phyloP scores from a whole-genome alignment of 345 rosid genomes.

The Pelargonium nanum region DNA sequence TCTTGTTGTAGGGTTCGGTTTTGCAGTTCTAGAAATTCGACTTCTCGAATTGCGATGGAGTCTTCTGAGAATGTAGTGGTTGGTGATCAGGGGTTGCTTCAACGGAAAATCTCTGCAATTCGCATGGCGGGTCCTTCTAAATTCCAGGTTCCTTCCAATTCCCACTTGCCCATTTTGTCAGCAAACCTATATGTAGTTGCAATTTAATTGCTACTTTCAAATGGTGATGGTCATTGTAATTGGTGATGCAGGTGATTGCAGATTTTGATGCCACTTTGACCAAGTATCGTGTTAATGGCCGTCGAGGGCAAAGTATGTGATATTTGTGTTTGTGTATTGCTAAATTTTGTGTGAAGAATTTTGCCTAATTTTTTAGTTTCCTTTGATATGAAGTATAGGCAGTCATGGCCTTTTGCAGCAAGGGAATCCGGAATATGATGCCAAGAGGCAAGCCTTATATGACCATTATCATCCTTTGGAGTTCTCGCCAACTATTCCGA shows the following conservation, averaged over 20 bases:
- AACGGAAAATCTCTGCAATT: conserved; percentile 40
- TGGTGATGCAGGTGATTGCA: conserved; percentile 41
- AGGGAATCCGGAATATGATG: conserved; percentile 59
- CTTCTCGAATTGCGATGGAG: conserved; percentile 20
- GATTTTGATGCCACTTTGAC: conserved; percentile 88
- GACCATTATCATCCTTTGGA: conserved; percentile 75
- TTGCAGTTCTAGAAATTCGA: not conserved
- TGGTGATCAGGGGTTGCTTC: conserved; percentile 31
- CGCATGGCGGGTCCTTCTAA: conserved; percentile 57
- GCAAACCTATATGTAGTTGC: not conserved
- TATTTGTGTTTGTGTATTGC: not conserved
- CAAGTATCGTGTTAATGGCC: conserved; percentile 45
- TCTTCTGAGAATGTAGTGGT: conserved; percentile 23
- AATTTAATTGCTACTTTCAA: not conserved
- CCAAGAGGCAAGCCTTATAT: conserved; percentile 56
- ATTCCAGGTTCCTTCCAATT: conserved; percentile 47
- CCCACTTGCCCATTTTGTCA: not conserved
- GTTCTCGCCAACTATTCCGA: conserved; percentile 51
- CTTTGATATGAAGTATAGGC: conserved; percentile 20
- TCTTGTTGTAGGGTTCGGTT: not conserved
- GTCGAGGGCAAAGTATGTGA: conserved; percentile 56
- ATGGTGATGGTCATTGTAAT: not conserved
- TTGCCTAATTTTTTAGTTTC: not conserved
- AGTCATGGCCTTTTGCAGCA: conserved; percentile 83
- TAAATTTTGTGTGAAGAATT: not conserved